phyloP scores from a whole-genome alignment of 2,329 filamentous ascomycete genomes.

The Fusarium sp. region DNA sequence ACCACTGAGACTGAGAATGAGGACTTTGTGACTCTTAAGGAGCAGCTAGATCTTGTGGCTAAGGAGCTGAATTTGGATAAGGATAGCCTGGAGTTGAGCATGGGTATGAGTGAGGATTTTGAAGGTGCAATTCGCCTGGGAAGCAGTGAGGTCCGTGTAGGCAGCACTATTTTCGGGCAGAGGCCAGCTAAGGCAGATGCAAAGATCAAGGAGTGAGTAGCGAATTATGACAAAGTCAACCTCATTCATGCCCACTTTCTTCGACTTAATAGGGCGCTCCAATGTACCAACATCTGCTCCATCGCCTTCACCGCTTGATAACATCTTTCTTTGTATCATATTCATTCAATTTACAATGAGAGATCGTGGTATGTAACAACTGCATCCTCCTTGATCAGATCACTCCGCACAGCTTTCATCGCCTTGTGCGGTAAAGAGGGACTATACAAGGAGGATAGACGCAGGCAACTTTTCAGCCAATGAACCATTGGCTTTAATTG shows the following conservation, averaged over 20 bases:
- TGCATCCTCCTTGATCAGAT: conserved; percentile 33
- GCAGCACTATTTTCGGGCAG: conserved; percentile 92
- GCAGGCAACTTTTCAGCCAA: conserved; percentile 28
- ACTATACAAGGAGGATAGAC: conserved; percentile 13
- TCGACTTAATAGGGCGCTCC: not conserved
- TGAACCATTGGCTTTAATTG: conserved; percentile 34
- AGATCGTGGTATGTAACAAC: conserved; percentile 41
- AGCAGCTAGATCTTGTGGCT: conserved; percentile 76
- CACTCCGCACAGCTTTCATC: conserved; percentile 21
- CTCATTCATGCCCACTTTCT: not conserved
- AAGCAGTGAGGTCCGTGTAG: conserved; percentile 89
- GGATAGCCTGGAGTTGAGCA: conserved; percentile 84
- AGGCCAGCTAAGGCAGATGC: conserved; percentile 83
- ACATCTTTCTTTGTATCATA: not conserved
- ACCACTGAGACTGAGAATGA: conserved; percentile 86
- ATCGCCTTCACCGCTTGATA: not conserved
- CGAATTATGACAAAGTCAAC: not conserved
- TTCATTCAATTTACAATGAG: conserved; percentile 33
- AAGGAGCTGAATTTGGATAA: conserved; percentile 56
- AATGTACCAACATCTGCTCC: not conserved
- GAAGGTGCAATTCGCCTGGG: conserved; percentile 86
- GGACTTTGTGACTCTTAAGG: conserved; percentile 78
- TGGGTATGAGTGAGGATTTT: conserved; percentile 99
- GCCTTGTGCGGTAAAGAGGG: conserved; percentile 16
- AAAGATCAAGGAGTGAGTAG: conserved; percentile 65